A percentile compares a stretch with the other conserved stretches of the same genome.
Evolutionary conservation across 495 filamentous ascomycete genomes (phyloP).

Genomic region (Penicillium fimorum): DNA sequence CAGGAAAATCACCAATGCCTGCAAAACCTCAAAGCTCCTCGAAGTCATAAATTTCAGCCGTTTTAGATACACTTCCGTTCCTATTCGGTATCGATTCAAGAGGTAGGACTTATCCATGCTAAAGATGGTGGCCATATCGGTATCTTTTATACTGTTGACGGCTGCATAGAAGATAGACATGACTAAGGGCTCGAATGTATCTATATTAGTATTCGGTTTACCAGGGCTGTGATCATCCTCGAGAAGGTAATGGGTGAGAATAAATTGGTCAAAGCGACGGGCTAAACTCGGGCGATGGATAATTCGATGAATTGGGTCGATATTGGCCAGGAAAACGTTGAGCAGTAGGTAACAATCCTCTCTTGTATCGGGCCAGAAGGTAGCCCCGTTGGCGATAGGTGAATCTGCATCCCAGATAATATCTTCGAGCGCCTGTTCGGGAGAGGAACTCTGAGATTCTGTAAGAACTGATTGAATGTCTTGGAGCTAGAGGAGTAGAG

Average conservation of each 20-base stretch:
- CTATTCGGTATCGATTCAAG: not conserved
- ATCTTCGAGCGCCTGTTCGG: not conserved
- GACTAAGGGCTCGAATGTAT: not conserved
- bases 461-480: not conserved
- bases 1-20: not conserved
- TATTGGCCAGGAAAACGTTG: not conserved
- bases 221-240: not conserved
- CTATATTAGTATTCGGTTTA: not conserved
- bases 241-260: not conserved
- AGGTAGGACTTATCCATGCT: not conserved
- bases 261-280: not conserved
- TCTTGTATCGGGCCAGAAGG: not conserved
- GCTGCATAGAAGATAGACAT: not conserved
- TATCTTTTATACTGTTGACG: not conserved
- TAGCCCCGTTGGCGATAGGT: not conserved
- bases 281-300: not conserved
- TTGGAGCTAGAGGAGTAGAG: not conserved
- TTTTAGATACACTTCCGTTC: not conserved
- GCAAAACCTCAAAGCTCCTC: not conserved
- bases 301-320: not conserved
- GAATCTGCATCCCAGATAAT: not conserved
- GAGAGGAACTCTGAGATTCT: not conserved
- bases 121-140: not conserved
- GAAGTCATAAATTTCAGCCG: not conserved
- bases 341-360: not conserved